Evolutionary conservation across 176 grass and related monocot genomes (phyloP), one percentile per base, ranked within the genome.

Genomic region (Triticum monococcum): DNA sequence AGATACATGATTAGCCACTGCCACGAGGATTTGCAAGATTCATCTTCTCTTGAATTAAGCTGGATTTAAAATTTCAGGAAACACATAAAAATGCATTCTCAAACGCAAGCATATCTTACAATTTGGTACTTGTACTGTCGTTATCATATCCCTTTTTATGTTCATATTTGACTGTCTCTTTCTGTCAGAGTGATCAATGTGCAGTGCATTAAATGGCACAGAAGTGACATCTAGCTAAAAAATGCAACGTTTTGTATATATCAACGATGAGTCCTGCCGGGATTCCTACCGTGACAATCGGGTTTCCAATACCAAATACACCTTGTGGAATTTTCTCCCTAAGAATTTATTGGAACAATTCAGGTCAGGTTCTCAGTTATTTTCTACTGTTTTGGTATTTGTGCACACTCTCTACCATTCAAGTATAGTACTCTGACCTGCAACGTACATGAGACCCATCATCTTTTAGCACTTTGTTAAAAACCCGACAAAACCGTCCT

Each of bases 261-360:
- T 98, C 81, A 94, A 98, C 71, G 96, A 95, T 62, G 90, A 95
- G 40, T 94, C 64, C 1, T 67, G 57, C 86, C 78, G 68, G 62
- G 63, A 80, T 48, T 82, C 64, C 23, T 93, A 86, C 41, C 71
- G 88, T 75, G 93, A 92, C 81, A 98, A 98, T 46, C 75, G 88
- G 33, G 88, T 98, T 84, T 95, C 93, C 72, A 98, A 98, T 83
- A 95, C 92, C 67, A 98, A 98, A 79, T 94, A 98, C 83, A 98
- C 88, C 7, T 67, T 98, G 26, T 90, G 87, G 85, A 95, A 95
- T 85, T 98, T 98, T 81, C 79, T 98, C 28, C 96, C 96, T 1
- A 91, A 92, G 82, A 98, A 98, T 54, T 84, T 98, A 75, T 93
- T 81, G 88, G 96, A 98, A 79, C 96, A 98, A 84, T 98, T 98